A percentile compares a stretch with the other conserved stretches of the same genome.
These are phyloP conservation scores for Thermochaetoides thermophila DNA, from an alignment of 495 filamentous ascomycete genomes.

Conservation along the genomic window DNA sequence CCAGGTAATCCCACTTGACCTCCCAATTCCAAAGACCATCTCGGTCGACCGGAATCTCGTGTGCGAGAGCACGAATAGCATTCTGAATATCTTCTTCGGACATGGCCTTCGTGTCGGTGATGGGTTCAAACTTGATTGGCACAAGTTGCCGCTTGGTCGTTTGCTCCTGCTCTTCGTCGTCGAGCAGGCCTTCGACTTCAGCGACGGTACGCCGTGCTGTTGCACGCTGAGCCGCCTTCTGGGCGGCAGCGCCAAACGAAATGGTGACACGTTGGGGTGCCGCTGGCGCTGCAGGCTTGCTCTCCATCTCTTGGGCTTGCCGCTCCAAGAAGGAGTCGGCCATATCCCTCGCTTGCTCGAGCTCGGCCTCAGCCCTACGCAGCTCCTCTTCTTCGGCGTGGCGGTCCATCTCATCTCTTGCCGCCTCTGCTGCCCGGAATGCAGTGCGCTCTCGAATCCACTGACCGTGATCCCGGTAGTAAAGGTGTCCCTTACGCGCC, in stretches of 20 bases:
- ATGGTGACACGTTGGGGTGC: slow-evolving; percentile 87
- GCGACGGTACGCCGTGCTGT: slow-evolving; percentile 69
- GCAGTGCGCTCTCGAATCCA: slow-evolving; percentile 73
- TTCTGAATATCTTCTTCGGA: slow-evolving; percentile 73
- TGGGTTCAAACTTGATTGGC: slow-evolving; percentile 80
- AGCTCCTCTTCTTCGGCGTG: slow-evolving; percentile 60
- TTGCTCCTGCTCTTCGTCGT: slow-evolving; percentile 76
- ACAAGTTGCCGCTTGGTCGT: slow-evolving; percentile 66
- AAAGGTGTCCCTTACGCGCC: slow-evolving; percentile 55
- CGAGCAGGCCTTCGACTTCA: slow-evolving; percentile 84
- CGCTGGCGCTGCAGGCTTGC: slow-evolving; percentile 35
- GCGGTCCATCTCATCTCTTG: slow-evolving; percentile 69
- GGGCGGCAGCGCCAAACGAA: slow-evolving; percentile 75
- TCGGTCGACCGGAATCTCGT: slow-evolving; percentile 78
- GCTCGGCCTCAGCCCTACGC: slow-evolving; percentile 49
- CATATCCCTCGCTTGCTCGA: slow-evolving; percentile 68
- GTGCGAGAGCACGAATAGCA: slow-evolving; percentile 62
- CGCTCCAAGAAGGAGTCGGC: slow-evolving; percentile 87
- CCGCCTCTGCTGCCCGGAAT: slow-evolving; percentile 56
- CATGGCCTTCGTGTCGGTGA: slow-evolving; percentile 51
- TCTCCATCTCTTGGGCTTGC: slow-evolving; percentile 73
- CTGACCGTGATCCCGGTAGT: slow-evolving; percentile 68
- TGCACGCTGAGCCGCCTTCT: slow-evolving; percentile 57
- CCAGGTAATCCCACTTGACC: slow-evolving; percentile 89
- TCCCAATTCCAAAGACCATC: slow-evolving; percentile 82